Evolutionary conservation across 345 rosid genomes (phyloP).

Genomic region (Populus pruinosa): DNA sequence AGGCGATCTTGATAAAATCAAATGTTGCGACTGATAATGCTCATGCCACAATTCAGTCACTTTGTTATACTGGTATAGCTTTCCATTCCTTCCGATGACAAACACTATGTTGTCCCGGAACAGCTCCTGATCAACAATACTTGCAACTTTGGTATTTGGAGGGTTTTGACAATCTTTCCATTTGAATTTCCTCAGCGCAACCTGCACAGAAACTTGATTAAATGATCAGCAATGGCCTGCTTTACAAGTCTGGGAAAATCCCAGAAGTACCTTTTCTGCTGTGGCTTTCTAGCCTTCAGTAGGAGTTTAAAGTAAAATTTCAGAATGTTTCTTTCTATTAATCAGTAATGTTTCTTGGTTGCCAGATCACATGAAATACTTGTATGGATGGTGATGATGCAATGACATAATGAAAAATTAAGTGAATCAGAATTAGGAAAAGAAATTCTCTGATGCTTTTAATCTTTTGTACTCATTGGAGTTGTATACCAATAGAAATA

Average conservation of each 20-base stretch:
- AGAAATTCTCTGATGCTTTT: not conserved
- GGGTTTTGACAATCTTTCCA: slow-evolving; percentile 67
- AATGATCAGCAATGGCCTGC: not conserved
- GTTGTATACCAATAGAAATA: not conserved
- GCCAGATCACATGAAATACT: not conserved
- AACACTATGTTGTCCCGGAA: slow-evolving; percentile 54
- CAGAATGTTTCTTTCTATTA: not conserved
- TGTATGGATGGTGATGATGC: not conserved
- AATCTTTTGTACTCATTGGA: not conserved
- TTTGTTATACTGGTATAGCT: slow-evolving; percentile 61
- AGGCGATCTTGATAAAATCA: slow-evolving; percentile 43
- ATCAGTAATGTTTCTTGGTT: not conserved
- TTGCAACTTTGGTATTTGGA: slow-evolving; percentile 45
- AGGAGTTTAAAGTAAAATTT: not conserved
- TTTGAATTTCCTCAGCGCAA: slow-evolving; percentile 50
- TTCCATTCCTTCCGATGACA: slow-evolving; percentile 43
- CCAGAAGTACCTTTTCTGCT: not conserved
- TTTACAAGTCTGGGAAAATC: not conserved
- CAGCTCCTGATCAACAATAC: slow-evolving; percentile 59
- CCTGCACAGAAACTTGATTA: slow-evolving; percentile 32
- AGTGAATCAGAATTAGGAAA: not conserved
- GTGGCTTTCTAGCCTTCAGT: not conserved
- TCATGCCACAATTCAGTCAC: slow-evolving; percentile 62
- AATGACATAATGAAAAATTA: not conserved
- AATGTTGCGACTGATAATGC: slow-evolving; percentile 63